Percentiles rank a stretch among this genome's conserved stretches.
Conservation (phyloP, 306 rosid species). For the Senna tora region DNA sequence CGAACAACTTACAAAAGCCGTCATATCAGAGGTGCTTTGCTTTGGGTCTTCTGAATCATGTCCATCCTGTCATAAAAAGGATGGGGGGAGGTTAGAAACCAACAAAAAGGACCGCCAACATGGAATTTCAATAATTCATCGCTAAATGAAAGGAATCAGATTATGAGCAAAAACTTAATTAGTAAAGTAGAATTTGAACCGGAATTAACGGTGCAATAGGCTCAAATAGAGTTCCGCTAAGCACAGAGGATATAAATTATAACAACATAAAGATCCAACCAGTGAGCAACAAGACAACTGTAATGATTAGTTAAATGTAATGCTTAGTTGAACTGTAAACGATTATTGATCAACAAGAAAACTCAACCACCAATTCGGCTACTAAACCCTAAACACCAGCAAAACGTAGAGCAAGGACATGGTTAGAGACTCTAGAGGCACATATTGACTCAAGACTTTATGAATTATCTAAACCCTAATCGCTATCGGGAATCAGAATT, state of each 20-base stretch:
- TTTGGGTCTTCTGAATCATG: slow-evolving; percentile 79
- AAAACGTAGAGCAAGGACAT: background rate
- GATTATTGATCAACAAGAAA: background rate
- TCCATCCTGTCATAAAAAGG: slow-evolving; percentile 61
- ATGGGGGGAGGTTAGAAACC: background rate
- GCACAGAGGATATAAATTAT: background rate
- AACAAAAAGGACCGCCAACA: background rate
- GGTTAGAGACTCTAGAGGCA: background rate
- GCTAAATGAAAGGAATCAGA: background rate
- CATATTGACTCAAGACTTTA: background rate
- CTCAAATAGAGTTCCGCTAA: background rate
- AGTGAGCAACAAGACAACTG: no score
- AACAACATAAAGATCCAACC: background rate
- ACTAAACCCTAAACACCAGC: background rate
- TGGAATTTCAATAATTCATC: background rate
- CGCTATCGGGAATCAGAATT: background rate
- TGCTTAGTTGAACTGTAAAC: background rate
- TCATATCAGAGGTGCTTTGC: slow-evolving; percentile 95
- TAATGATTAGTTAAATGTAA: no score
- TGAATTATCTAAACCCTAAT: slow-evolving; percentile 50
- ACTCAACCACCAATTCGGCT: background rate
- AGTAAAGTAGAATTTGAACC: background rate
- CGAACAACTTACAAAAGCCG: slow-evolving; percentile 79
- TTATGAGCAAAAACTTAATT: background rate
- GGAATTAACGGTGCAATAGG: slow-evolving; percentile 1